A percentile compares a stretch with the other conserved stretches of the same genome.
Evolutionary conservation across 805 yeast genomes (phyloP).

Genomic region (Kurtzmaniella cleridarum): DNA sequence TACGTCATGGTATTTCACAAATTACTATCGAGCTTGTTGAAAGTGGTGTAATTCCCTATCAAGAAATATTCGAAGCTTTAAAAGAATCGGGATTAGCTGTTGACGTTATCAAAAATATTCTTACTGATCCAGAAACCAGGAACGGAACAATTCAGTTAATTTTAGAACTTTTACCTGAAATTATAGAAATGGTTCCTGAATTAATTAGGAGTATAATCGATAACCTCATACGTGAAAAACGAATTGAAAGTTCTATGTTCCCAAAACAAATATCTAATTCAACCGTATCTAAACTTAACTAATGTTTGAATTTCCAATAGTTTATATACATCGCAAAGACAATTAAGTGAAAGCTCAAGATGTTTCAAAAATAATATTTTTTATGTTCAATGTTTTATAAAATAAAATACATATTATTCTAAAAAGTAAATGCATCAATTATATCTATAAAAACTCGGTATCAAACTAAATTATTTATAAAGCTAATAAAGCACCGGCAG

Average conservation of each 20-base stretch:
- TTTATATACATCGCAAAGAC: too few species aligned
- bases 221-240: not conserved
- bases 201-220: slow-evolving; percentile 2
- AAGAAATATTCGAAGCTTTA: slow-evolving; percentile 25
- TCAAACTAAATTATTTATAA: slow-evolving; percentile 34
- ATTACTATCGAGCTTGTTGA: slow-evolving; percentile 19
- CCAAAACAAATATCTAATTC: too few species aligned
- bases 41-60: slow-evolving; percentile 27
- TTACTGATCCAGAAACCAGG: slow-evolving; percentile 25
- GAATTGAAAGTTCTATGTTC: too few species aligned
- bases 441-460: not conserved
- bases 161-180: slow-evolving; percentile 13
- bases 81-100: slow-evolving; percentile 25
- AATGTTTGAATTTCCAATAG: too few species aligned
- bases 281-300: too few species aligned
- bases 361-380: too few species aligned
- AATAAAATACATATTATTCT: too few species aligned
- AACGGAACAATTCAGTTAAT: slow-evolving; percentile 19
- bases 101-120: slow-evolving; percentile 19
- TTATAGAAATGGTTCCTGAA: slow-evolving; percentile 4
- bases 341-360: too few species aligned
- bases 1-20: slow-evolving; percentile 18
- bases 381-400: not conserved
- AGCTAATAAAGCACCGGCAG: slow-evolving; percentile 54
- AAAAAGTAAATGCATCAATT: not conserved